Base-by-base conservation (phyloP, 2,329 filamentous ascomycete species). In the Neonectria ditissima region DNA sequence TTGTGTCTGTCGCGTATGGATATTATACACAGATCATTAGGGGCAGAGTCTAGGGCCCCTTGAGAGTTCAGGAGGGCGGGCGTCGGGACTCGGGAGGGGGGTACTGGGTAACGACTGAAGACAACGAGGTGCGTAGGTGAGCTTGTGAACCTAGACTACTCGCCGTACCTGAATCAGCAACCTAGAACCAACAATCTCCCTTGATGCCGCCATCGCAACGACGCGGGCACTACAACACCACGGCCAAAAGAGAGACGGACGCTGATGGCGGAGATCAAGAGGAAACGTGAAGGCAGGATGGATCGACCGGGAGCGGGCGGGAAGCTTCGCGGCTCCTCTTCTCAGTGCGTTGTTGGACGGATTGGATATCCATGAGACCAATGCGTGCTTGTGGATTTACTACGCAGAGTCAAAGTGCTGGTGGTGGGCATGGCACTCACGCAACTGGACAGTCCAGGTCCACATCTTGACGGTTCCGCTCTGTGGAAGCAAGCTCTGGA, bases 281-380 rank as follows among this genome's bases (percentile, higher is more conserved):
- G 13, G 18, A 39, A 24, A 53, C 9, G 39, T 20, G 13, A 14
- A 18, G 20, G 18, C 16, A 24, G 41, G 53, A 47, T 68, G n/a
- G 66, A 69, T 69, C 66, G 56, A 26, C 66, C 44, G 60, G 48
- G 58, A 64, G 53, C 63, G 28, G 55, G 37, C 66, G 59, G 60
- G 52, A 68, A 65, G 53, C 68, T 50, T 67, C 52, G 56, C 67
- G 50, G 66, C 59, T 47, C 61, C 39, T 41, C 20, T 47, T 41
- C 20, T 47, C 30, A 48, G 10, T 37, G 50, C 55, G 48, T 52
- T 28, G 34, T 52, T 24, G 54, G 56, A 62, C 63, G 45, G 63
- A 44, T 56, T 59, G 45, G 63, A 44, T 56, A 30, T 54, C 50
- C 32, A 64, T 51, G 60, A 30, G 65, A 56, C 59, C 64, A 65